Evolutionary conservation across 768 basidiomycete species (phyloP).

Genomic region (Collybia nuda): DNA sequence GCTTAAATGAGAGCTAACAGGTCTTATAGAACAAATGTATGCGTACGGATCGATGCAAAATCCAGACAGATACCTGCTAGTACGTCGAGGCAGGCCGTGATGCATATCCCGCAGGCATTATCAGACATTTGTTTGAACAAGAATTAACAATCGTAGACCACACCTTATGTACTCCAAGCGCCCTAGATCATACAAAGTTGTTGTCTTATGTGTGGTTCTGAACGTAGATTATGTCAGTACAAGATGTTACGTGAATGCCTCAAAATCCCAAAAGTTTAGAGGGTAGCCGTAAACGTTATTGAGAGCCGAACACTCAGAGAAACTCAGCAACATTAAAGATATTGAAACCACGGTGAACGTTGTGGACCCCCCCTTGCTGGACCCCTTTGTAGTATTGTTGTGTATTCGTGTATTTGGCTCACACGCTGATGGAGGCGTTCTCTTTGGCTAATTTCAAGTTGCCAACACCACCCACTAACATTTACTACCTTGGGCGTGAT

Average conservation of each 20-base stretch:
- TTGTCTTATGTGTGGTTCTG: too few relatives aligned
- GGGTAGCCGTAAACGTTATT: too few relatives aligned
- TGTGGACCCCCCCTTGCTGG: too few relatives aligned
- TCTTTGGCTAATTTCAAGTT: background rate
- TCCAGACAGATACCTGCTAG: constrained; percentile 37
- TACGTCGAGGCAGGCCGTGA: constrained; percentile 32
- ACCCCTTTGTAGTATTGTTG: background rate
- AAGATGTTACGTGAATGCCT: too few relatives aligned
- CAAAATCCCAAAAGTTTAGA: too few relatives aligned
- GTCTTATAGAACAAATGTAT: background rate
- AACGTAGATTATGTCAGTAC: too few relatives aligned
- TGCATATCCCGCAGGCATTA: constrained; percentile 23
- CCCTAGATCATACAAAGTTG: too few relatives aligned
- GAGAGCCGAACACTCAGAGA: too few relatives aligned
- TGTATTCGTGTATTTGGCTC: background rate
- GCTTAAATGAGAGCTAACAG: background rate
- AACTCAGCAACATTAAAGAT: too few relatives aligned
- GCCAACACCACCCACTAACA: background rate
- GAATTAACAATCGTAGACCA: too few relatives aligned
- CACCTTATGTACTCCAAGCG: too few relatives aligned
- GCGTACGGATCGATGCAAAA: constrained; percentile 36
- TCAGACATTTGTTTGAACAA: constrained; percentile 19
- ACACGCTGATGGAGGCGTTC: background rate
- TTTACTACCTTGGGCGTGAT: constrained; percentile 10
- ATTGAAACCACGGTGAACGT: too few relatives aligned